Evolutionary conservation across 2,329 filamentous ascomycete genomes (phyloP).

Genomic region (Corinectria fuckeliana): DNA sequence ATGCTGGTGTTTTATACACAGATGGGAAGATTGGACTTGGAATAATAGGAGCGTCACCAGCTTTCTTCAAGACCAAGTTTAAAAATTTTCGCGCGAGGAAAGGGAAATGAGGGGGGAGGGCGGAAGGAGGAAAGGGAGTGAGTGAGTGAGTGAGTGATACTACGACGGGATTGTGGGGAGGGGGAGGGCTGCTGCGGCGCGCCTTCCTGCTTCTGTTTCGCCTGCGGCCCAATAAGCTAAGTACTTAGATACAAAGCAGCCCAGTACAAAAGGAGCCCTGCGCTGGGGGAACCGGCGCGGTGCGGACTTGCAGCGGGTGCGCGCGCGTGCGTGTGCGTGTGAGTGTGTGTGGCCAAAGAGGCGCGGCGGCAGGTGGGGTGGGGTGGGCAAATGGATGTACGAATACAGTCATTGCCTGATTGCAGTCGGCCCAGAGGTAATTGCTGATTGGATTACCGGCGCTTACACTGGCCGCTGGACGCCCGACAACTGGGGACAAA

Average conservation of each 20-base stretch:
- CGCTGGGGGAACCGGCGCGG: constrained; percentile 2
- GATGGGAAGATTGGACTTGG: constrained; percentile 4
- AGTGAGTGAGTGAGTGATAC: constrained; percentile 16
- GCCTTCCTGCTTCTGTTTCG: constrained; percentile 16
- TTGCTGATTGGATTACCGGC: constrained; percentile 5
- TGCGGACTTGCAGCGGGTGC: constrained; percentile 7
- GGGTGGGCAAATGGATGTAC: neutral
- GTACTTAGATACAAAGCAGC: no score
- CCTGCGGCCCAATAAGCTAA: no score
- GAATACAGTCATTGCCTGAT: neutral
- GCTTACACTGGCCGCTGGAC: constrained; percentile 1
- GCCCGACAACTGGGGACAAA: neutral
- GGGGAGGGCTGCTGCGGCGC: constrained; percentile 13
- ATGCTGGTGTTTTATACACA: constrained; percentile 2
- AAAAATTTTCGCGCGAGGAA: constrained; percentile 32
- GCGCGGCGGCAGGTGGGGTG: neutral
- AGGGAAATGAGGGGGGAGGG: constrained; percentile 35
- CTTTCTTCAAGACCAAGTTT: constrained; percentile 17
- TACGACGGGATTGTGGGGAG: constrained; percentile 18
- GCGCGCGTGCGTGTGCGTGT: neutral
- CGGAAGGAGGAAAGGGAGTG: constrained; percentile 16
- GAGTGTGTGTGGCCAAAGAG: neutral
- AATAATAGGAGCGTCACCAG: constrained; percentile 10
- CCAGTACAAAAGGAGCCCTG: no score
- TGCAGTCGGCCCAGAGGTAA: constrained; percentile 11